Evolutionary conservation across 2,329 filamentous ascomycete species (phyloP), one percentile per base, ranked within the genome.

Genomic region (Colletotrichum euphorbiae): DNA sequence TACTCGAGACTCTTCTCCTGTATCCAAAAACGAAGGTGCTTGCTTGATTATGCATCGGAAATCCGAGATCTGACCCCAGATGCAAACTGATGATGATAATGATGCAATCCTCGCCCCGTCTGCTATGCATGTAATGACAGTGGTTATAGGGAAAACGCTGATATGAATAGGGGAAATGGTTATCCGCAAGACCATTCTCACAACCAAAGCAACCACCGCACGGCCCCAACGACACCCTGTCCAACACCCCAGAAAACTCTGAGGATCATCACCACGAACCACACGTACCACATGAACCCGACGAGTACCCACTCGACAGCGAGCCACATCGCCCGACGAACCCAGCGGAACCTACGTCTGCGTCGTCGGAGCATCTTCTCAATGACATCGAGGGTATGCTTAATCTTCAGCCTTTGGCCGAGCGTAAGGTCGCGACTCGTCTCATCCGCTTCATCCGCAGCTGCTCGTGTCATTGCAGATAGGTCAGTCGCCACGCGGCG

Each of bases 211-310:
- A 98, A 79, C 95, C 95, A 98, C 75, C 86, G 85, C n/a, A 92
- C 83, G 9, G 87, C 85, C 11, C 83, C 80, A 56, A 89, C 81
- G 0, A 88, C 75, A 2, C 89, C 89, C 51, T 86, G 86, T 50
- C 90, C 85, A 1, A 91, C 73, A 11, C 90, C 89, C 68, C 89
- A 81, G 40, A 92, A 80, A 13, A 92, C 78, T 68, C 93, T 87
- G 58, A 91, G 83, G 24, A 95, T 83, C 77, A 94, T 92, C 24
- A 98, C 94, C 38, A 97, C 83, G 67, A 97, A 88, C 94, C 95
- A 98, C 15, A 97, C 90, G 79, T 91, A 93, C 94, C 96, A 98
- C 90, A 98, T 93, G 73, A 97, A 87, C 4, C 92, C 92, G 43
- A 98, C 89, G 17, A 98, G 85, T 56, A 89, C 82, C 93, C 94